These are phyloP conservation scores for Blastobotrys terrestris DNA, from an alignment of 805 yeast species.

Conservation along the genomic window DNA sequence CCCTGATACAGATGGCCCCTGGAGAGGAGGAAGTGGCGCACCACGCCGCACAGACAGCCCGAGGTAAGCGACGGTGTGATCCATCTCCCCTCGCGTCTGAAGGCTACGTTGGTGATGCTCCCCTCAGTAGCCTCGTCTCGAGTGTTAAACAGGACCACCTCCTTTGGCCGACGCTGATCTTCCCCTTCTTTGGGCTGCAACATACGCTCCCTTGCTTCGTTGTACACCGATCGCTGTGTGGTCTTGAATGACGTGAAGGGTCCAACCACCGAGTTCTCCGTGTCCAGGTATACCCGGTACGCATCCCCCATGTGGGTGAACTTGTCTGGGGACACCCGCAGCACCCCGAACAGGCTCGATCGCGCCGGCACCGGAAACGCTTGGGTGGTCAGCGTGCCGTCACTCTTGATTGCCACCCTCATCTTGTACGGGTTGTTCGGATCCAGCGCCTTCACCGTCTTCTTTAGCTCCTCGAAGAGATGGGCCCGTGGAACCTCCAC, in stretches of 20 bases:
- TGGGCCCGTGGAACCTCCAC: slow-evolving; percentile 38
- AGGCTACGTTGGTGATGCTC: slow-evolving; percentile 73
- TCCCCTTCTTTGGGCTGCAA: slow-evolving; percentile 28
- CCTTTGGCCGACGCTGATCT: slow-evolving; percentile 34
- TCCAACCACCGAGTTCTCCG: slow-evolving; percentile 46
- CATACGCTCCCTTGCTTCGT: slow-evolving; percentile 48
- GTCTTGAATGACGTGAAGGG: slow-evolving; percentile 88
- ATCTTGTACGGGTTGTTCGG: slow-evolving; percentile 38
- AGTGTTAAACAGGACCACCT: slow-evolving; percentile 65
- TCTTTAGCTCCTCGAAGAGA: slow-evolving; percentile 39
- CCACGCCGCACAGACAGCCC: slow-evolving; percentile 85
- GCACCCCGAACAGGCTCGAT: slow-evolving; percentile 27
- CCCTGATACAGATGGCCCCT: slow-evolving; percentile 51
- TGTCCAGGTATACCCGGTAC: slow-evolving; percentile 63
- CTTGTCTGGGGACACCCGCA: slow-evolving; percentile 7
- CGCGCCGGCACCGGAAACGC: slow-evolving; percentile 31
- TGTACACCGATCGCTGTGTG: slow-evolving; percentile 60
- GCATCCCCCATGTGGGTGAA: slow-evolving; percentile 15
- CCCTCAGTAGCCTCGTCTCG: slow-evolving; percentile 69
- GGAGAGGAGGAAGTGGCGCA: slow-evolving; percentile 56
- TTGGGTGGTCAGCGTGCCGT: slow-evolving; percentile 35
- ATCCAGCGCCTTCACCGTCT: slow-evolving; percentile 27
- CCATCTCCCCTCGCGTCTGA: slow-evolving; percentile 53
- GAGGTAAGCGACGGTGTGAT: slow-evolving; percentile 67
- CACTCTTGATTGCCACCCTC: slow-evolving; percentile 38